phyloP scores from a whole-genome alignment of 495 filamentous ascomycete species.

The Neurospora hispaniola region DNA sequence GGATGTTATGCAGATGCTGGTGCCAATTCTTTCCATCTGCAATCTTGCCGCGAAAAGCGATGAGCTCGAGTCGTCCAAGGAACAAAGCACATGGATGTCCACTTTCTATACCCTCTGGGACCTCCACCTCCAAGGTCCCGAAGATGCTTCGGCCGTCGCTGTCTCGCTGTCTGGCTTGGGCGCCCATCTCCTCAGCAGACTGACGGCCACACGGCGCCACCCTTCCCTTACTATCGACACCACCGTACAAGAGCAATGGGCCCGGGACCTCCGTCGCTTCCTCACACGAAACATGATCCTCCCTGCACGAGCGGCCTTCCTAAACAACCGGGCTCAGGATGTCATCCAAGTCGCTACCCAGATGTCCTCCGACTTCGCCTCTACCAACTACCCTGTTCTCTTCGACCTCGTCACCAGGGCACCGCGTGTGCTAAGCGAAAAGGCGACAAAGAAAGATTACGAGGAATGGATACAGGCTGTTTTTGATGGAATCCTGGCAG shows the following conservation, averaged over 20 bases:
- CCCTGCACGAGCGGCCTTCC: slow-evolving; percentile 50
- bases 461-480: slow-evolving; percentile 56
- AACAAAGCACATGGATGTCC: slow-evolving; percentile 29
- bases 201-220: slow-evolving; percentile 18
- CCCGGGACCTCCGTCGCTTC: slow-evolving; percentile 45
- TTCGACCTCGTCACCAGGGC: slow-evolving; percentile 49
- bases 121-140: slow-evolving; percentile 28
- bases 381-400: slow-evolving; percentile 34
- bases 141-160: slow-evolving; percentile 31
- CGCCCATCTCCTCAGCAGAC: slow-evolving; percentile 22
- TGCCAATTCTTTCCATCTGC: slow-evolving; percentile 28
- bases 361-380: slow-evolving; percentile 18
- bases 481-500: slow-evolving; percentile 41
- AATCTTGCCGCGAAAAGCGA: slow-evolving; percentile 17
- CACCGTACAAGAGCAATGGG: slow-evolving; percentile 20
- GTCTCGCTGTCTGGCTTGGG: slow-evolving; percentile 23
- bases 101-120: slow-evolving; percentile 31
- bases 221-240: slow-evolving; percentile 3
- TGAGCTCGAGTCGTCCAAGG: slow-evolving; percentile 6
- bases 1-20: slow-evolving; percentile 28
- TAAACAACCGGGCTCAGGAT: slow-evolving; percentile 28
- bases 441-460: slow-evolving; percentile 43
- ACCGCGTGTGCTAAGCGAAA: slow-evolving; percentile 42
- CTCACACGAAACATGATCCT: slow-evolving; percentile 60
- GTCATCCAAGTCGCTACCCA: slow-evolving; percentile 24